A percentile compares a stretch with the other conserved stretches of the same genome.
These are phyloP conservation scores for Eruca vesicaria DNA, from an alignment of 441 rosid species.

Conservation along the genomic window DNA sequence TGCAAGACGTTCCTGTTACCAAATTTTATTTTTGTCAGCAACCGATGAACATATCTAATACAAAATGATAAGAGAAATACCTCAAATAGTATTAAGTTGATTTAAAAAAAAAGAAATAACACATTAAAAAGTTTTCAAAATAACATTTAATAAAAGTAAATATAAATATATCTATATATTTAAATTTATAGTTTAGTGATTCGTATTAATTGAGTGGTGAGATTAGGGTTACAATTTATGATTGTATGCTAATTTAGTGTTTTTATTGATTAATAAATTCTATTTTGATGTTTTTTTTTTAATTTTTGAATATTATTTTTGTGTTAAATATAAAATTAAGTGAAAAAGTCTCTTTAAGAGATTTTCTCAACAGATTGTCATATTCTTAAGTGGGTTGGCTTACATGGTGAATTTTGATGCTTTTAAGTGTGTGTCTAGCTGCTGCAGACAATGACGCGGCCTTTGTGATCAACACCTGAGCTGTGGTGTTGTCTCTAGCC, in stretches of 20 bases:
- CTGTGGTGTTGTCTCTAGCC: slow-evolving; percentile 49
- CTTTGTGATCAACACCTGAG: slow-evolving; percentile 41
- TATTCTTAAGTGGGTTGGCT: not conserved
- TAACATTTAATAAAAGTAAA: not conserved
- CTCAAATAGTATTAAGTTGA: too few species aligned
- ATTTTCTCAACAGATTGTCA: not conserved
- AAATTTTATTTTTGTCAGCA: slow-evolving; percentile 1
- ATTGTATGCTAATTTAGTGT: not conserved
- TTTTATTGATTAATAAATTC: not conserved
- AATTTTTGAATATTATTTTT: too few species aligned
- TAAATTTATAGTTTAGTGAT: not conserved
- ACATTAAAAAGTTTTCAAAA: not conserved
- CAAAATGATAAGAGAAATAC: not conserved
- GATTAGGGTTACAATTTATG: not conserved
- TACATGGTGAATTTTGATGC: slow-evolving; percentile 49
- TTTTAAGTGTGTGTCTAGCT: slow-evolving; percentile 46
- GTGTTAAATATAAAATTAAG: not conserved
- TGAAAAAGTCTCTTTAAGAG: not conserved
- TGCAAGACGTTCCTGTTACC: slow-evolving; percentile 47
- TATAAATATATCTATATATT: not conserved
- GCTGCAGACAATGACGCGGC: slow-evolving; percentile 39
- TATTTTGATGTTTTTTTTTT: not conserved
- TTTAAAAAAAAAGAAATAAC: not conserved
- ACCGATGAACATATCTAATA: not conserved
- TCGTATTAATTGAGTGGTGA: not conserved